Evolutionary conservation across 164 flowering plant genomes (phyloP), one percentile per base, ranked within the genome.

Genomic region (Tetracentron sinense): DNA sequence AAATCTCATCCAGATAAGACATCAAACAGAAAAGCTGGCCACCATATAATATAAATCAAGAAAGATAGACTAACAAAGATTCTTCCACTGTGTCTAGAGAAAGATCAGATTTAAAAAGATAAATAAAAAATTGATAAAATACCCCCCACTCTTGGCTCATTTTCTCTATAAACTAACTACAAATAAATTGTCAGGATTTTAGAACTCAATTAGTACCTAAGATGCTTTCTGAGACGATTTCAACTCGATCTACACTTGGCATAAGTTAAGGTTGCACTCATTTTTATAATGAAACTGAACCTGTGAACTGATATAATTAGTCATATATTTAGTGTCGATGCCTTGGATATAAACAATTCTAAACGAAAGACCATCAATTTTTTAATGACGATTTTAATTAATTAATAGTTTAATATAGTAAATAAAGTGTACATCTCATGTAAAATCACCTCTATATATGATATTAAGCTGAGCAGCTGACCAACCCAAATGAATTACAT

Each of bases 381-480:
- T n/a, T n/a, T n/a, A n/a, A n/a, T n/a, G n/a, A n/a, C n/a, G n/a
- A n/a, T n/a, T n/a, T n/a, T n/a, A n/a, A n/a, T n/a, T n/a, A n/a
- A n/a, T n/a, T n/a, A n/a, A n/a, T n/a, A n/a, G n/a, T n/a, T n/a
- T n/a, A n/a, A n/a, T n/a, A n/a, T n/a, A n/a, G n/a, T n/a, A n/a
- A n/a, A n/a, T n/a, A n/a, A n/a, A n/a, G n/a, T n/a, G n/a, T n/a
- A n/a, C n/a, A n/a, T n/a, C n/a, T n/a, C n/a, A n/a, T n/a, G n/a
- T n/a, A n/a, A n/a, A n/a, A n/a, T n/a, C n/a, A n/a, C n/a, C n/a
- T n/a, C n/a, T n/a, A n/a, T n/a, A n/a, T n/a, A 47, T 4, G 22
- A 2, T 20, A n/a, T 0, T 47, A 4, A 42, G 15, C 47, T 63
- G 59, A 51, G 42, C 60, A 70, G 69, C 42, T 69, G 57, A 69